Conservation (phyloP, 176 grass and related monocot species). For the Canna indica region DNA sequence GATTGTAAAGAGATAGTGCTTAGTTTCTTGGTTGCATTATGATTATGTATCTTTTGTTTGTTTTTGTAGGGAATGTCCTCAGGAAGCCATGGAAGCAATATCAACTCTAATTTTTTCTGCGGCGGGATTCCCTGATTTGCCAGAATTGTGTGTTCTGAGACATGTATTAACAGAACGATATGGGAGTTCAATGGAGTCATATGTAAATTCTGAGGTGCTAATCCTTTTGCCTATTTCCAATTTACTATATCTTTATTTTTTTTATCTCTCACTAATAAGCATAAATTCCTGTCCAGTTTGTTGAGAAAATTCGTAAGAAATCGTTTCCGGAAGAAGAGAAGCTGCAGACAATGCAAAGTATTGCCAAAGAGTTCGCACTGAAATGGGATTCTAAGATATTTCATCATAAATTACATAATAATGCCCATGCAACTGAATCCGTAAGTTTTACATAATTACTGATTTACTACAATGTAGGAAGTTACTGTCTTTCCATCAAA, state of each 20-base stretch:
- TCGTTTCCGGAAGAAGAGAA: conserved; percentile 83
- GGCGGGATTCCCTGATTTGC: conserved; percentile 85
- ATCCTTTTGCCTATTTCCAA: neutral
- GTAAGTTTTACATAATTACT: conserved; percentile 27
- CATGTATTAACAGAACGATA: conserved; percentile 67
- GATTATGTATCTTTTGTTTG: conserved; percentile 23
- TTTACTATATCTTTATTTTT: neutral
- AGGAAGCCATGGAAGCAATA: conserved; percentile 80
- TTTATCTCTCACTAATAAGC: conserved; percentile 1
- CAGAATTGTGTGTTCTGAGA: conserved; percentile 75
- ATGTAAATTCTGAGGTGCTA: conserved; percentile 72
- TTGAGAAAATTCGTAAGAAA: conserved; percentile 65
- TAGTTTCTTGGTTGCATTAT: neutral
- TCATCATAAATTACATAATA: conserved; percentile 35
- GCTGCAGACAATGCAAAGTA: conserved; percentile 52
- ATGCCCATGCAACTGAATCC: conserved; percentile 33
- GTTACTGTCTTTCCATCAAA: conserved; percentile 2
- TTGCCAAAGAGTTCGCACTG: conserved; percentile 65
- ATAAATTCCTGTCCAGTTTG: conserved; percentile 49
- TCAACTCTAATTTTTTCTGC: conserved; percentile 87
- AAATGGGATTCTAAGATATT: conserved; percentile 45
- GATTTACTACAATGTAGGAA: conserved; percentile 6
- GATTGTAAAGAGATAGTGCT: too few species aligned
- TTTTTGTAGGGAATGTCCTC: conserved; percentile 68
- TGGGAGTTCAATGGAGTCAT: conserved; percentile 47